Base-by-base conservation (phyloP, 2,329 filamentous ascomycete genomes). In the Colletotrichum eleusines region DNA sequence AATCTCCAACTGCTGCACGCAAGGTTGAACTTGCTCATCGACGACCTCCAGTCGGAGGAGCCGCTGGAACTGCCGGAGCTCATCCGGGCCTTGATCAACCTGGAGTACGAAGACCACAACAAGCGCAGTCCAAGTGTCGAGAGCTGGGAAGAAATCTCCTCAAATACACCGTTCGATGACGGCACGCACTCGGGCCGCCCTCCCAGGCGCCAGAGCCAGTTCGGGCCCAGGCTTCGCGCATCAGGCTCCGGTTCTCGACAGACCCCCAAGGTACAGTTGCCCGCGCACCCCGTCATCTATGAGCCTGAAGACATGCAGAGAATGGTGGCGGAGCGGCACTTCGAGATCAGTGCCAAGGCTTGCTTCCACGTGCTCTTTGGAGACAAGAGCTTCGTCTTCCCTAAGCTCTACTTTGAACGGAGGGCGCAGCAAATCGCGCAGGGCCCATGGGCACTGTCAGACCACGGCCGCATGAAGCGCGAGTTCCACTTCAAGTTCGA, bases 301-400 rank as follows among this genome's bases (percentile, higher is more conserved):
- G 91, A 94, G 69, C 96, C 96, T 1, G 89, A 92, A 72, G 93
- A 91, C 63, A 95, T 97, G 88, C 89, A 91, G 63, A 86, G 89
- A 73, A 87, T 92, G 74, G 91, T 91, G 9, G 89, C 93, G 1
- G 93, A 97, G 79, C 90, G 93, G 72, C 88, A 94, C 74, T 97
- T 97, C 79, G 92, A 97, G 74, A 91, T 98, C 72, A 97, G 94
- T 73, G 92, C 96, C 57, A 98, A 99, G 80, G 94, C 94, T 0
- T 90, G 97, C 69, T 99, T 98, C 80, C 95, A 98, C 77, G 93
- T 98, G 20, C 87, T 99, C 62, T 99, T 98, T 80, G 96, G 96
- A 46, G 96, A 99, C 80, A 97, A 95, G 82, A 97, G 94, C 78
- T 94, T 95, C 42, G 91, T 98, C 48, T 99, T 98, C 82, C 94